Evolutionary conservation across 495 filamentous ascomycete species (phyloP).

Genomic region (Filosporella fistucella): DNA sequence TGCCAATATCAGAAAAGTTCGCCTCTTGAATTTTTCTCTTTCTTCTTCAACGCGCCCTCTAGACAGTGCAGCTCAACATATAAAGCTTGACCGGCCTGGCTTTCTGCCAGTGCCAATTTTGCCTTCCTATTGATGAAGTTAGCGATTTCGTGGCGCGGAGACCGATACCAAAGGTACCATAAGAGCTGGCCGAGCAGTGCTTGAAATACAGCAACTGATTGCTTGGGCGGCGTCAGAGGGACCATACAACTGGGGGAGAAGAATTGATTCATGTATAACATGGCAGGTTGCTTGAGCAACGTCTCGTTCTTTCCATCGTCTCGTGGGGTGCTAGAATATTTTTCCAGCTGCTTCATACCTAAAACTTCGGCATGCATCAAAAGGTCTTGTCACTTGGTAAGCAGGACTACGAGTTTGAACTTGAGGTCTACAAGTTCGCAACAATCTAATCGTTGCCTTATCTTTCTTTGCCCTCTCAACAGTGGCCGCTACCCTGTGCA

Average conservation of each 20-base stretch:
- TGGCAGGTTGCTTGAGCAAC: too few species aligned
- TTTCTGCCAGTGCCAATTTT: slow-evolving; percentile 64
- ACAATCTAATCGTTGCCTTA: too few species aligned
- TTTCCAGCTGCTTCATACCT: too few species aligned
- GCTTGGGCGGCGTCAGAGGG: slow-evolving; percentile 90
- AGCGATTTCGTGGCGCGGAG: slow-evolving; percentile 85
- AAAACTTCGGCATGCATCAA: too few species aligned
- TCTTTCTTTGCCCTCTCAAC: too few species aligned
- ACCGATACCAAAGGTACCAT: slow-evolving; percentile 69
- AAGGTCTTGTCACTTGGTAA: too few species aligned
- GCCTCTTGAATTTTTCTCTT: slow-evolving; percentile 29
- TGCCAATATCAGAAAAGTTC: slow-evolving; percentile 15
- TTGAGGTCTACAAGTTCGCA: too few species aligned
- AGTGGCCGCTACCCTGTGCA: too few species aligned
- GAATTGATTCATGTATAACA: too few species aligned
- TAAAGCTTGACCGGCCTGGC: slow-evolving; percentile 50
- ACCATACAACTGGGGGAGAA: slow-evolving; percentile 51
- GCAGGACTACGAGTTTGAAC: too few species aligned
- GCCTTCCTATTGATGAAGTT: slow-evolving; percentile 59
- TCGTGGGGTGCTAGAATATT: too few species aligned
- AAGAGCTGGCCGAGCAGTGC: slow-evolving; percentile 84
- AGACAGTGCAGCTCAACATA: slow-evolving; percentile 85
- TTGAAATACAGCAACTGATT: slow-evolving; percentile 40
- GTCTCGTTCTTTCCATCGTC: too few species aligned
- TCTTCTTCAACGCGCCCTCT: slow-evolving; percentile 64